Conservation (phyloP, 306 rosid species). For the Pterocarpus santalinus region DNA sequence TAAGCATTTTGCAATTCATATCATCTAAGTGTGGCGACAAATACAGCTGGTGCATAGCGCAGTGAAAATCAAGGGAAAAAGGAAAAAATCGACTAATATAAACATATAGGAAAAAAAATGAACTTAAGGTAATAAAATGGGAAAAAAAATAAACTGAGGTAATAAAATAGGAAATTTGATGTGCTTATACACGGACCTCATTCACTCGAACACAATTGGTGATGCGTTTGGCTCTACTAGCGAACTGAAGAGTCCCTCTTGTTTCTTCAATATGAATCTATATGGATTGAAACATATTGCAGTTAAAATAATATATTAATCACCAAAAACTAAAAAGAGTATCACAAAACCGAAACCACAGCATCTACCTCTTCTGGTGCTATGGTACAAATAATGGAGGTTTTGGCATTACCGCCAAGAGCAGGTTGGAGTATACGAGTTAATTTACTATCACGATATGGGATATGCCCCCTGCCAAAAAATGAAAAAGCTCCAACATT, state of each 20-base stretch:
- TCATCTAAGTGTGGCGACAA: neutral
- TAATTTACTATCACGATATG: constrained; percentile 95
- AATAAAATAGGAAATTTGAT: constrained; percentile 11
- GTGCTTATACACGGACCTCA: constrained; percentile 64
- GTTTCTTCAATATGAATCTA: constrained; percentile 93
- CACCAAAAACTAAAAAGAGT: neutral
- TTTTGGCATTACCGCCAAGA: constrained; percentile 98
- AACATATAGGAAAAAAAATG: neutral
- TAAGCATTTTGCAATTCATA: neutral
- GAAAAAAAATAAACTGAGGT: neutral
- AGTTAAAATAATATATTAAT: constrained; percentile 7
- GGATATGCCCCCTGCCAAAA: constrained; percentile 82
- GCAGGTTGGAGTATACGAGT: constrained; percentile 99
- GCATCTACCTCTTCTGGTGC: constrained; percentile 94
- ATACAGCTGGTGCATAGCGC: neutral
- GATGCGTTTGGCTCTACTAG: constrained; percentile 97
- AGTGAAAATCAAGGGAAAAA: neutral
- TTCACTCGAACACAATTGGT: constrained; percentile 97
- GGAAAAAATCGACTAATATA: neutral
- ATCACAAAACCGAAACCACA: constrained; percentile 4
- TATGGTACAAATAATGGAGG: constrained; percentile 92
- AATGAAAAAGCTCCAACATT: constrained; percentile 33
- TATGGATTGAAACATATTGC: constrained; percentile 35
- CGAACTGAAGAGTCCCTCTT: constrained; percentile 98
- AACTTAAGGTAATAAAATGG: neutral